Percentiles rank a stretch among this genome's conserved stretches.
These are phyloP conservation scores for Gracilariopsis chorda DNA, from an alignment of 23 red algal species.

Conservation along the genomic window DNA sequence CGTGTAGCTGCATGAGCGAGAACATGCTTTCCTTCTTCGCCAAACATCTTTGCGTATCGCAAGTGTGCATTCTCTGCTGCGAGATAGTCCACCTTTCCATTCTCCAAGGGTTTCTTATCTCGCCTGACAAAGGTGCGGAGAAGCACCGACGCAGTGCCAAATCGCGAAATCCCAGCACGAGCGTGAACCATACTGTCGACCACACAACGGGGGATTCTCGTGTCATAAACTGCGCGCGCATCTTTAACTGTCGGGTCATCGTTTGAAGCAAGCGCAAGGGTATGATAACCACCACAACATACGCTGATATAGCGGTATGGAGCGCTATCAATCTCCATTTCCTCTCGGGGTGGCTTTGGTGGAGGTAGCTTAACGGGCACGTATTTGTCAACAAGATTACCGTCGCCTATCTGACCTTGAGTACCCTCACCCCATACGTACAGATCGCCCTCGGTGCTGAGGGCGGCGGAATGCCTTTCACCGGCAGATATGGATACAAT, in stretches of 20 bases:
- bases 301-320: conserved; percentile 8
- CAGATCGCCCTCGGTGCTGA: conserved; percentile 55
- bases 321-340: background rate
- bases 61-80: conserved; percentile 38
- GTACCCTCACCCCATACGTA: conserved; percentile 85
- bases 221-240: background rate
- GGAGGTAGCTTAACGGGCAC: conserved; percentile 39
- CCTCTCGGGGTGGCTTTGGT: background rate
- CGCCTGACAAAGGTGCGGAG: conserved; percentile 27
- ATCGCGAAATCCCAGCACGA: conserved; percentile 39
- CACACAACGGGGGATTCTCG: conserved; percentile 33
- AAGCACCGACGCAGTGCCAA: conserved; percentile 26
- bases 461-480: conserved; percentile 66
- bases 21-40: conserved; percentile 40
- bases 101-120: background rate
- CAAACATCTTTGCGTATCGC: conserved; percentile 41
- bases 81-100: background rate
- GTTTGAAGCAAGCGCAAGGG: conserved; percentile 22
- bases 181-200: conserved; percentile 63
- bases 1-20: conserved; percentile 57
- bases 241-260: background rate
- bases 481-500: conserved; percentile 75
- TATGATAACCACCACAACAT: conserved; percentile 56
- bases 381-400: conserved; percentile 70
- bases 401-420: conserved; percentile 83